Evolutionary conservation across 1,284 basidiomycete genomes (phyloP), one percentile per base, ranked within the genome.

Genomic region (Paramarasmius palmivorus): DNA sequence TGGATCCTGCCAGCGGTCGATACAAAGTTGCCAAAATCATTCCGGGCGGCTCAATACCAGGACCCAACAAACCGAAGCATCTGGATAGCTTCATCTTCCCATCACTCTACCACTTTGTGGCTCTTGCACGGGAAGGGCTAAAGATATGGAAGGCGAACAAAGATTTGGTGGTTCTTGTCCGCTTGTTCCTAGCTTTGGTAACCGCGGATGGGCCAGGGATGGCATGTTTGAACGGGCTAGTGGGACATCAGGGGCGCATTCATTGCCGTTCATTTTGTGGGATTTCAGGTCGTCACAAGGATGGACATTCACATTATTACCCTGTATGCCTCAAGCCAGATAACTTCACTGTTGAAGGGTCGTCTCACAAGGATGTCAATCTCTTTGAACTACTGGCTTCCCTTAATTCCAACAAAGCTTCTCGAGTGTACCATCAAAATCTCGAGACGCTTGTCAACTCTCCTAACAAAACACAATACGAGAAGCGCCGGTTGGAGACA

Each of bases 171-270:
- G n/a, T n/a, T n/a, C n/a, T n/a, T n/a, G n/a, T 8, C 12, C 23
- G 9, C 2, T 15, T 19, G n/a, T 45, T 52, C 14, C 9, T 37
- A 9, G 29, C 26, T 10, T 62, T 8, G 26, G 44, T 2, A 49
- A 57, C 12, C 59, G 68, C 73, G 2, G n/a, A n/a, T n/a, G n/a
- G n/a, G n/a, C n/a, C n/a, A n/a, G n/a, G n/a, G n/a, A n/a, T n/a
- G n/a, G n/a, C n/a, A n/a, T n/a, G n/a, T n/a, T n/a, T n/a, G 72
- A 75, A 61, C 56, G 69, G 73, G 0, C 51, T 62, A 9, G 67
- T 68, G 36, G 73, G 73, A 0, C 70, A 75, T 52, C 52, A 58
- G 9, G 72, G 71, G 1, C 59, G 53, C 20, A 36, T 55, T n/a
- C 63, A 62, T 0, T 75, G 73, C 55, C 59, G 66, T 0, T 34